Evolutionary conservation across 345 rosid genomes (phyloP), one percentile per base, ranked within the genome.

Genomic region (Balakata baccata): DNA sequence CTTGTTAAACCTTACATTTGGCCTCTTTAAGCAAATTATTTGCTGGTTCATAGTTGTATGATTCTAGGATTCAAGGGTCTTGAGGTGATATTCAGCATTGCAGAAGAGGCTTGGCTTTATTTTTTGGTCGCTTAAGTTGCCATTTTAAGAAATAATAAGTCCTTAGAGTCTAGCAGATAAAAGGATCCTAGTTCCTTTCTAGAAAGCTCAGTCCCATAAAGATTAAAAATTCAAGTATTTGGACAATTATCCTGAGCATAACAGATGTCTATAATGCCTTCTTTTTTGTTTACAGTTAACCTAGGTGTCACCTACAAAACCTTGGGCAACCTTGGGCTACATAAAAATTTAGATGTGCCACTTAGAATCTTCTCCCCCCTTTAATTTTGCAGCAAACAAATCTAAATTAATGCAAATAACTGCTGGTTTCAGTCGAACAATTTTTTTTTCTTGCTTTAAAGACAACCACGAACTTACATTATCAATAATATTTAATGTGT

Each of bases 291-390:
- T 2, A 29, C 2, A 61, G 43, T 61, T 29, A 11, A 61, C 17
- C 65, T 61, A 29, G 7, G 38, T 60, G 64, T 9, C 64, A 23
- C 29, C 64, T 60, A 60, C 64, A 60, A n/a, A n/a, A n/a, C n/a
- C n/a, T n/a, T n/a, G n/a, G n/a, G n/a, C 18, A 34, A 60, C 64
- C 64, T 60, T 60, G 38, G 41, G 39, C 64, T 41, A 60, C 64
- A 60, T 2, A 18, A 2, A 54, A 10, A 12, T 60, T 47, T 29
- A 43, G 34, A 10, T 17, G 16, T 64, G 68, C 11, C 43, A n/a
- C 22, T 7, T 61, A 34, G 20, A 54, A 29, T 29, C 34, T 29
- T 29, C 34, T 29, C 34, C 34, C 34, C 34, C 2, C 34, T 29
- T 29, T 29, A 29, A 29, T 29, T 29, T 29, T 29, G 34, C 34